Percentiles rank a stretch among this genome's conserved stretches.
Conservation (phyloP, 2,329 filamentous ascomycete genomes). For the Arthrobotrys pseudoclavata region DNA sequence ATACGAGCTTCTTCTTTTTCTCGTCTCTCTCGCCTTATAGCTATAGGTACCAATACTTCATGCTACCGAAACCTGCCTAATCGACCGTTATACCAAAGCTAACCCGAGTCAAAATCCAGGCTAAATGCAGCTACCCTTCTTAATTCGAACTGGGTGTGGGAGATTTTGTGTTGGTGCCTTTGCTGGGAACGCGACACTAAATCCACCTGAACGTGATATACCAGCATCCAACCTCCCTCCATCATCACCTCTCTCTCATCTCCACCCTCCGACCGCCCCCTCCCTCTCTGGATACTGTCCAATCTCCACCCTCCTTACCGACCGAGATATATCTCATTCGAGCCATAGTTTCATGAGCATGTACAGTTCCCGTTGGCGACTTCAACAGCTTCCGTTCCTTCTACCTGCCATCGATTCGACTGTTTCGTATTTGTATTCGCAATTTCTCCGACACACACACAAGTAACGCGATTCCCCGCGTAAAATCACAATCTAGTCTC, state of each 20-base stretch:
- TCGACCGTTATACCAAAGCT: background rate
- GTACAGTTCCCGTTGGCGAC: slow-evolving; percentile 17
- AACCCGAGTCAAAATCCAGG: background rate
- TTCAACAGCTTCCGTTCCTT: slow-evolving; percentile 13
- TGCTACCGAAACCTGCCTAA: background rate
- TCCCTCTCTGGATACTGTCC: slow-evolving; percentile 36
- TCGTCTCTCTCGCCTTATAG: background rate
- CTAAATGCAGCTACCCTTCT: slow-evolving; percentile 17
- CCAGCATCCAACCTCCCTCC: slow-evolving; percentile 35
- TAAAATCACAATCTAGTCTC: slow-evolving; percentile 32
- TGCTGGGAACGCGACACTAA: slow-evolving; percentile 41
- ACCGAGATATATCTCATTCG: background rate
- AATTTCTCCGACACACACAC: slow-evolving; percentile 16
- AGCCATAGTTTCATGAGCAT: slow-evolving; percentile 15
- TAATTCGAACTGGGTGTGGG: slow-evolving; percentile 1
- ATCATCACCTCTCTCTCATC: slow-evolving; percentile 10
- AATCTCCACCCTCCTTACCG: slow-evolving; percentile 17
- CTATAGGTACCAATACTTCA: no score
- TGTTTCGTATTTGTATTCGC: slow-evolving; percentile 27
- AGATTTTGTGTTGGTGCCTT: slow-evolving; percentile 35
- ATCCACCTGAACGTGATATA: slow-evolving; percentile 29
- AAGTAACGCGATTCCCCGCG: slow-evolving; percentile 59
- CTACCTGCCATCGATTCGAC: slow-evolving; percentile 26
- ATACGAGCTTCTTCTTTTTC: background rate
- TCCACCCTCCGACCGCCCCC: slow-evolving; percentile 53